Evolutionary conservation across 768 basidiomycete species (phyloP).

Genomic region (Lentinula guzmanii): DNA sequence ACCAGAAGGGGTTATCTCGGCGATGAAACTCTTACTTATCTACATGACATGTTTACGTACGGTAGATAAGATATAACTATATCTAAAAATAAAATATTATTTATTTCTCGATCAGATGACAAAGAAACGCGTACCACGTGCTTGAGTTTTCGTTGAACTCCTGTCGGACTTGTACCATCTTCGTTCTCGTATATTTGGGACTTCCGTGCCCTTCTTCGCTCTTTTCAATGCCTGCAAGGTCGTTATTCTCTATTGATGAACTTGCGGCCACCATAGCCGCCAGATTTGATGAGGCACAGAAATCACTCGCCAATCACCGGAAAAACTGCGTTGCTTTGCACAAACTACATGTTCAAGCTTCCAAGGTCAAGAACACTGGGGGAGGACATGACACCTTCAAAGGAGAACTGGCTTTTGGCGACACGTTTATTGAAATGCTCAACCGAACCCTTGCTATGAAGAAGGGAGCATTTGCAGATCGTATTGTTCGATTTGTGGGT

Average conservation of each 20-base stretch:
- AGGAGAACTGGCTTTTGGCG: conserved; percentile 79
- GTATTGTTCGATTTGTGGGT: conserved; percentile 81
- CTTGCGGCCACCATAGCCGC: conserved; percentile 29
- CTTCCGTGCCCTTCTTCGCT: neutral
- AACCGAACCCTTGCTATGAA: conserved; percentile 72
- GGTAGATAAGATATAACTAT: neutral
- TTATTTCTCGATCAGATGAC: neutral
- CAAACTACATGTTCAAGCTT: conserved; percentile 73
- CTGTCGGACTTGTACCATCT: neutral
- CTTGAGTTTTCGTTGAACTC: neutral
- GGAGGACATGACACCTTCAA: conserved; percentile 54
- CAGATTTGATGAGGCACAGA: conserved; percentile 77
- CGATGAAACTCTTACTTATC: neutral
- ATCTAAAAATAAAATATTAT: neutral
- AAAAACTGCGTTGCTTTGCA: conserved; percentile 87
- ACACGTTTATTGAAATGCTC: conserved; percentile 67
- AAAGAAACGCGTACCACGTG: conserved; percentile 4
- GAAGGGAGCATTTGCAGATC: conserved; percentile 83
- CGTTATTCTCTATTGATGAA: conserved; percentile 3
- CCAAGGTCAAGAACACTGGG: conserved; percentile 39
- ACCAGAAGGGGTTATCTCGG: neutral
- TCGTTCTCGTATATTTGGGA: neutral
- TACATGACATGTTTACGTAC: neutral
- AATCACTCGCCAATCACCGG: conserved; percentile 79
- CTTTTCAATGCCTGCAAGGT: conserved; percentile 6